Percentiles rank a stretch among this genome's conserved stretches.
Evolutionary conservation across 148 eudicot species (phyloP).

Genomic region (Euryodendron excelsum): DNA sequence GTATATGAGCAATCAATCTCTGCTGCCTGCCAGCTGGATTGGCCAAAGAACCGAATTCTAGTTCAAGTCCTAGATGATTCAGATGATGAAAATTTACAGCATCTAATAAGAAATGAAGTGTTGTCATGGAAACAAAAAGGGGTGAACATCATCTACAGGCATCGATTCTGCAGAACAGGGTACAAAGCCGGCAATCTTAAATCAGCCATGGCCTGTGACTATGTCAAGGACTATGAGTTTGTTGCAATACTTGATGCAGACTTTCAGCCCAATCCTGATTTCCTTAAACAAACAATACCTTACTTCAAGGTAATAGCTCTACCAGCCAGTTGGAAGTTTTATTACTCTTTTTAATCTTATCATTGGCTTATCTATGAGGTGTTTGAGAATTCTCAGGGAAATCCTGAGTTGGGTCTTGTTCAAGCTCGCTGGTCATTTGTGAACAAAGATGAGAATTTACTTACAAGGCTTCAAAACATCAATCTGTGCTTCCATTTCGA

Average conservation of each 20-base stretch:
- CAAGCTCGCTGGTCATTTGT: constrained; percentile 68
- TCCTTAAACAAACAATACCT: constrained; percentile 52
- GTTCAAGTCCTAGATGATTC: constrained; percentile 67
- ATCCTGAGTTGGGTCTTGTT: constrained; percentile 58
- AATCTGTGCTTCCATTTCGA: constrained; percentile 71
- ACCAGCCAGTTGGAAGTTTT: neutral
- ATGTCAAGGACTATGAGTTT: constrained; percentile 63
- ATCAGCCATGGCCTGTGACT: constrained; percentile 68
- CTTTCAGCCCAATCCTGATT: constrained; percentile 65
- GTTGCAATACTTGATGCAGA: constrained; percentile 68
- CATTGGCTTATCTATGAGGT: neutral
- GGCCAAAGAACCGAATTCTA: constrained; percentile 55
- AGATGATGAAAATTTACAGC: constrained; percentile 46
- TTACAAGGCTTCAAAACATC: constrained; percentile 61
- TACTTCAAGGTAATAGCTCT: constrained; percentile 45
- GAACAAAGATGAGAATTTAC: constrained; percentile 63
- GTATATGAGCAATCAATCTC: constrained; percentile 58
- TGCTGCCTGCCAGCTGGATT: constrained; percentile 59
- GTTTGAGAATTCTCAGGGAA: constrained; percentile 31
- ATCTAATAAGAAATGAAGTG: constrained; percentile 48
- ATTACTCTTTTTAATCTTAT: neutral
- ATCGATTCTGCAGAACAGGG: constrained; percentile 55
- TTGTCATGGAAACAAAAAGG: constrained; percentile 56
- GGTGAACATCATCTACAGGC: constrained; percentile 61
- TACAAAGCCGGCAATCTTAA: constrained; percentile 72